Evolutionary conservation across 2,329 filamentous ascomycete genomes (phyloP).

Genomic region (Aspergillus sp.): DNA sequence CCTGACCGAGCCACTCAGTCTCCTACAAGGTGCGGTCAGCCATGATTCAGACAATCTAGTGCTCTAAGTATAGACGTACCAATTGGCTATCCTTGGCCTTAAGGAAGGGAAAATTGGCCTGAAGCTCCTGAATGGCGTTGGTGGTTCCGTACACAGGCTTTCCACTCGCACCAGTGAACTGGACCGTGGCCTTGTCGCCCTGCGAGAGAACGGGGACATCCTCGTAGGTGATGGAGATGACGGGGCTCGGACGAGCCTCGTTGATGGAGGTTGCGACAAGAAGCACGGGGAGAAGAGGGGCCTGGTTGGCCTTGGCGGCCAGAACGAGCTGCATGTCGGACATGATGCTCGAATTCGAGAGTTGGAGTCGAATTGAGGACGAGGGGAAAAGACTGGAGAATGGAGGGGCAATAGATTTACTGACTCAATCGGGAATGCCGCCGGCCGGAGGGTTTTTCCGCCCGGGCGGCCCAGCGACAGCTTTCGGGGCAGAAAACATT

Average conservation of each 20-base stretch:
- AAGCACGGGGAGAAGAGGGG: slow-evolving; percentile 40
- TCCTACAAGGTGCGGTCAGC: slow-evolving; percentile 25
- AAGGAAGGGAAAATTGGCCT: slow-evolving; percentile 34
- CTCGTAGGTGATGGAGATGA: slow-evolving; percentile 39
- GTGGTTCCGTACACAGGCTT: slow-evolving; percentile 31
- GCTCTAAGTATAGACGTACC: slow-evolving; percentile 20
- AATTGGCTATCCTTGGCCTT: slow-evolving; percentile 36
- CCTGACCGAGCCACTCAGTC: slow-evolving; percentile 57
- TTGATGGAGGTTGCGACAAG: slow-evolving; percentile 43
- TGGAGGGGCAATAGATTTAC: slow-evolving; percentile 8
- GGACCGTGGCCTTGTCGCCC: slow-evolving; percentile 34
- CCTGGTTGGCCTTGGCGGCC: slow-evolving; percentile 42
- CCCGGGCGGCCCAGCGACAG: slow-evolving; percentile 18
- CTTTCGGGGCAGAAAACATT: slow-evolving; percentile 35
- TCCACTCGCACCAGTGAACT: slow-evolving; percentile 29
- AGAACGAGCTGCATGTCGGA: slow-evolving; percentile 34
- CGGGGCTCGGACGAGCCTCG: slow-evolving; percentile 32
- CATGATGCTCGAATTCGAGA: slow-evolving; percentile 23
- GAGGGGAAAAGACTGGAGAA: background rate
- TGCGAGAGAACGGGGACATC: slow-evolving; percentile 34
- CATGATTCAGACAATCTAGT: slow-evolving; percentile 2
- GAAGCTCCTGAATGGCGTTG: slow-evolving; percentile 33
- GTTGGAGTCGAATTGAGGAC: slow-evolving; percentile 5
- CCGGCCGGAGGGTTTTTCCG: slow-evolving; percentile 34
- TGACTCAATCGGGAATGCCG: slow-evolving; percentile 18